Conservation (phyloP, 129 eudicot genomes). For the Apium graveolens region DNA sequence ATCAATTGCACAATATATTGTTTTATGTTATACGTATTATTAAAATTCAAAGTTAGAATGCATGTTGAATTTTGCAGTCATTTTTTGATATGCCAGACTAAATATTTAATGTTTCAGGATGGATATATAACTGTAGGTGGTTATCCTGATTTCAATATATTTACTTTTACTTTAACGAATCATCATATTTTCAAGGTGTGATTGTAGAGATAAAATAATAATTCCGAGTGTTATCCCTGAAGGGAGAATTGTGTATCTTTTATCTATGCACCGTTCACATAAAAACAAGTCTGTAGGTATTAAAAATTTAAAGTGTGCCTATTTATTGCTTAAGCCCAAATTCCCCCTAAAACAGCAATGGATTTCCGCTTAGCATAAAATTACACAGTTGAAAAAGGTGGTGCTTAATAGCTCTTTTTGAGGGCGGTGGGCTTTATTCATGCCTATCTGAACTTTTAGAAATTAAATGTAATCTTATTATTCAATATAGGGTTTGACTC, state of each 20-base stretch:
- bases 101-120: not conserved
- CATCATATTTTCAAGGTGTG: not conserved
- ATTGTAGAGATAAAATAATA: not conserved
- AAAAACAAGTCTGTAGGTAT: not conserved
- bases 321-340: not conserved
- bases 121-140: not conserved
- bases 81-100: not conserved
- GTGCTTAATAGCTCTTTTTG: not conserved
- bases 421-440: not conserved
- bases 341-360: not conserved
- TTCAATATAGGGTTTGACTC: not conserved
- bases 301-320: not conserved
- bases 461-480: no score
- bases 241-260: not conserved
- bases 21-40: not conserved
- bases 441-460: not conserved
- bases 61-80: not conserved
- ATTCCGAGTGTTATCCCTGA: not conserved
- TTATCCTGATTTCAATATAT: not conserved
- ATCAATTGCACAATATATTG: no score
- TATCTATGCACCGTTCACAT: not conserved
- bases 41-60: not conserved
- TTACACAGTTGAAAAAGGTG: not conserved
- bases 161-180: not conserved
- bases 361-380: not conserved